A percentile compares a stretch with the other conserved stretches of the same genome.
Conservation (phyloP, 2,329 filamentous ascomycete species). For the Exophiala sp. region DNA sequence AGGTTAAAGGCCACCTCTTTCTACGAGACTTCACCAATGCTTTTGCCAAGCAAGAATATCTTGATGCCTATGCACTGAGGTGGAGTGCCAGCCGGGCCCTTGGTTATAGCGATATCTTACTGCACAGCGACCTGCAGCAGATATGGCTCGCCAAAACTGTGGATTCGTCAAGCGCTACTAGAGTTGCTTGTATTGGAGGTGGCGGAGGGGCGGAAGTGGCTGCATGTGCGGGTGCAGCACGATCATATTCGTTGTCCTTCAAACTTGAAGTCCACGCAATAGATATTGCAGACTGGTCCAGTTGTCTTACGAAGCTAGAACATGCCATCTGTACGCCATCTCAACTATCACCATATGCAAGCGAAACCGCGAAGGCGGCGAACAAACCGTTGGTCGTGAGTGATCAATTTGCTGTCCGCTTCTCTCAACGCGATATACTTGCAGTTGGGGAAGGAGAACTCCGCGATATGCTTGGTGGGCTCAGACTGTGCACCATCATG, state of each 20-base stretch:
- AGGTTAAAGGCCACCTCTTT: constrained; percentile 81
- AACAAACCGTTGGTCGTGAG: constrained; percentile 19
- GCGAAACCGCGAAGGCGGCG: constrained; percentile 20
- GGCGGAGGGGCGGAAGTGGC: constrained; percentile 66
- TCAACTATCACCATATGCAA: constrained; percentile 22
- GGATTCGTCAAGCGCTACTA: constrained; percentile 23
- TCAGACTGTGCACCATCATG: constrained; percentile 71
- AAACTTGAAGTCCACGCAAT: constrained; percentile 58
- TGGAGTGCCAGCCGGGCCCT: constrained; percentile 88
- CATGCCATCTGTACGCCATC: constrained; percentile 45
- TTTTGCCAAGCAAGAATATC: constrained; percentile 67
- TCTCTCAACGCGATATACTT: constrained; percentile 53
- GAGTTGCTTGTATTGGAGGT: constrained; percentile 59
- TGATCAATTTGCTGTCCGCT: constrained; percentile 36
- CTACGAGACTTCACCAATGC: constrained; percentile 78
- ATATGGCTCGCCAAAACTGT: constrained; percentile 15
- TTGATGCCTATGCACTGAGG: constrained; percentile 79
- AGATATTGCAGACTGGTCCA: constrained; percentile 76
- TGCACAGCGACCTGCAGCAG: constrained; percentile 17
- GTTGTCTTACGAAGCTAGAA: constrained; percentile 59
- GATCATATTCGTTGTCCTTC: constrained; percentile 2
- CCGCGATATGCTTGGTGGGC: constrained; percentile 25
- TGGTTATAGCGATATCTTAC: constrained; percentile 67
- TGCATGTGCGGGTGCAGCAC: constrained; percentile 49
- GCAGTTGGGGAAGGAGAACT: constrained; percentile 31